Conservation (phyloP, 495 filamentous ascomycete genomes). For the Penicillium dipodomyicola region DNA sequence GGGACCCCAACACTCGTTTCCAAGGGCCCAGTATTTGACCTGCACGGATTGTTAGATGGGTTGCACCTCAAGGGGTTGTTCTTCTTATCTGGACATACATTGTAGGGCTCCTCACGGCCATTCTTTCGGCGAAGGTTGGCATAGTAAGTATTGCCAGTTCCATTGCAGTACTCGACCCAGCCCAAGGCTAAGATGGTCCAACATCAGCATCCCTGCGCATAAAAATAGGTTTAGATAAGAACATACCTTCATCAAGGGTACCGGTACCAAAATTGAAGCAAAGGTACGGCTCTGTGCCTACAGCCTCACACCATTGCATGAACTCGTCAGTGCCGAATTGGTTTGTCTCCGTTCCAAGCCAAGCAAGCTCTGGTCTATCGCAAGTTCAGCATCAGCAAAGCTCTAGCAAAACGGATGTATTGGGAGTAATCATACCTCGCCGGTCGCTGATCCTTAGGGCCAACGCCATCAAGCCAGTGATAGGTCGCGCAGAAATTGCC, state of each 20-base stretch:
- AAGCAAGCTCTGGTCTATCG: slow-evolving; percentile 66
- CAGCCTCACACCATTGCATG: slow-evolving; percentile 69
- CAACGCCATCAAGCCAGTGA: slow-evolving; percentile 78
- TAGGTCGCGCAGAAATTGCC: slow-evolving; percentile 82
- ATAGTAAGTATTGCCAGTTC: slow-evolving; percentile 68
- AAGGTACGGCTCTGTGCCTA: slow-evolving; percentile 71
- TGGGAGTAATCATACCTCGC: slow-evolving; percentile 35
- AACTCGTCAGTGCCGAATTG: slow-evolving; percentile 83
- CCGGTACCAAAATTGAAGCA: slow-evolving; percentile 73
- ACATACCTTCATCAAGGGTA: slow-evolving; percentile 66
- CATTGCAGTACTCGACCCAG: slow-evolving; percentile 83
- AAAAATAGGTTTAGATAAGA: background rate
- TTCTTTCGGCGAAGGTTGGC: slow-evolving; percentile 72
- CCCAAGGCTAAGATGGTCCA: slow-evolving; percentile 49
- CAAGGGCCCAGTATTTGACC: slow-evolving; percentile 65
- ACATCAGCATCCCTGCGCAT: background rate
- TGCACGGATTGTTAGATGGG: slow-evolving; percentile 20
- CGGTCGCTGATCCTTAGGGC: slow-evolving; percentile 64
- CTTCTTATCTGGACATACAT: slow-evolving; percentile 39
- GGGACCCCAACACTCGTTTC: slow-evolving; percentile 76
- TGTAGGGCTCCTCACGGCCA: slow-evolving; percentile 69
- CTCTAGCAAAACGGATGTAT: background rate
- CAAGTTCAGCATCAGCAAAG: slow-evolving; percentile 1
- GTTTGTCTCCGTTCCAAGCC: slow-evolving; percentile 72
- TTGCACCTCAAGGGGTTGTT: background rate